These are phyloP conservation scores for Pseudogymnoascus sp. DNA, from an alignment of 2,329 filamentous ascomycete species.

Conservation along the genomic window DNA sequence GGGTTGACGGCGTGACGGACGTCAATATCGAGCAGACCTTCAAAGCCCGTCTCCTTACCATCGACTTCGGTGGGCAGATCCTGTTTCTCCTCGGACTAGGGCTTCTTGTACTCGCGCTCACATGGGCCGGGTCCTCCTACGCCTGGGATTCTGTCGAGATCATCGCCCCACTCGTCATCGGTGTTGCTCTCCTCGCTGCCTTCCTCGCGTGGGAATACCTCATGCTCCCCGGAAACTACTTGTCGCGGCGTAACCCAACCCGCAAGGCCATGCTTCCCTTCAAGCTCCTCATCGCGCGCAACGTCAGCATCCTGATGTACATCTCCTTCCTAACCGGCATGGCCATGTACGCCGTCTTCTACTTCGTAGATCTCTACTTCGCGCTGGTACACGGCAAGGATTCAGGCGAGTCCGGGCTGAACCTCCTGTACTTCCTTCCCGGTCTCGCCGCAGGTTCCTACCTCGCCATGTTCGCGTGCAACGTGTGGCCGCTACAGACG, in stretches of 20 bases:
- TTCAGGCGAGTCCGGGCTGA: conserved; percentile 43
- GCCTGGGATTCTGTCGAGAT: conserved; percentile 33
- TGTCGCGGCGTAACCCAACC: conserved; percentile 41
- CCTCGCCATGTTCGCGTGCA: conserved; percentile 50
- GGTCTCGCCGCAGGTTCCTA: conserved; percentile 54
- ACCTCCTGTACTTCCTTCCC: conserved; percentile 56
- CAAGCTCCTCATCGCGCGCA: conserved; percentile 45
- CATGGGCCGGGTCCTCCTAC: conserved; percentile 37
- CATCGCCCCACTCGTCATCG: conserved; percentile 32
- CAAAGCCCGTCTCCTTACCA: conserved; percentile 39
- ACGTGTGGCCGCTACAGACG: conserved; percentile 53
- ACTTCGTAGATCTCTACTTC: conserved; percentile 63
- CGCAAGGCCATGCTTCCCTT: conserved; percentile 59
- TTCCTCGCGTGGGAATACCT: conserved; percentile 38
- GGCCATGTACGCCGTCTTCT: conserved; percentile 48
- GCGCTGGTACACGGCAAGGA: conserved; percentile 48
- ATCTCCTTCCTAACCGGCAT: conserved; percentile 54
- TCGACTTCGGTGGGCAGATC: conserved; percentile 48
- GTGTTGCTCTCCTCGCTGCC: conserved; percentile 29
- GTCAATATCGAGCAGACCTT: conserved; percentile 19
- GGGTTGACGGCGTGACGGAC: conserved; percentile 38
- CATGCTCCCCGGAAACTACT: conserved; percentile 36
- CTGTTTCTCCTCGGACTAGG: conserved; percentile 37
- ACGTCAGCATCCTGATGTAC: conserved; percentile 53
- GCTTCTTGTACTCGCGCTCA: conserved; percentile 37